A percentile compares a stretch with the other conserved stretches of the same genome.
Conservation (phyloP, 805 yeast genomes). For the Nakazawaea ambrosiae region DNA sequence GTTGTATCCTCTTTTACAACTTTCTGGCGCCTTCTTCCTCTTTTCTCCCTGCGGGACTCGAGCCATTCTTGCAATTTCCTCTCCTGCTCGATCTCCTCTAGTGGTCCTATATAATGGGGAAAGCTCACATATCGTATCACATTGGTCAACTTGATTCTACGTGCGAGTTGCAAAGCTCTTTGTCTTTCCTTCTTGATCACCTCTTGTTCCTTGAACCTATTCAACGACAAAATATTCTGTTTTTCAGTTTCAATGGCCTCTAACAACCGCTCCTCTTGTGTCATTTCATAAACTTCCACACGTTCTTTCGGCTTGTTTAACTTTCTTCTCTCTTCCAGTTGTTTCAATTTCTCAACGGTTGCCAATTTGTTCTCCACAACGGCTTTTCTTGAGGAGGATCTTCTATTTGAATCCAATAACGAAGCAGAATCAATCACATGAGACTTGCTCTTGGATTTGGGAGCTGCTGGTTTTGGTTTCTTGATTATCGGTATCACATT, state of each 20-base stretch:
- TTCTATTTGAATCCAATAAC: constrained; percentile 44
- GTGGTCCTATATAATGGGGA: constrained; percentile 50
- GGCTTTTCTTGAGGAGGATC: constrained; percentile 71
- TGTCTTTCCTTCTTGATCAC: constrained; percentile 71
- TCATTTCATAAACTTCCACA: constrained; percentile 38
- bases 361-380: constrained; percentile 73
- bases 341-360: constrained; percentile 64
- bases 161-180: constrained; percentile 62
- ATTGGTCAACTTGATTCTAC: constrained; percentile 52
- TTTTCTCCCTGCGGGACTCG: constrained; percentile 25
- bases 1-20: constrained; percentile 12
- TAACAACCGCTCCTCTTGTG: constrained; percentile 67
- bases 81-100: constrained; percentile 51
- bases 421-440: constrained; percentile 32
- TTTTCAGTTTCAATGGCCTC: constrained; percentile 86
- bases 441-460: constrained; percentile 9
- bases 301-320: constrained; percentile 15
- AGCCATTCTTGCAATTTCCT: constrained; percentile 31
- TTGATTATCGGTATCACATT: constrained; percentile 21
- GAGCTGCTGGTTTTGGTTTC: constrained; percentile 24
- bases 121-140: constrained; percentile 46
- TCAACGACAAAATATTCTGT: constrained; percentile 64
- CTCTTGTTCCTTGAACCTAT: constrained; percentile 80
- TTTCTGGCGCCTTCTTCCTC: constrained; percentile 29
- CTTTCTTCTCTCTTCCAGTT: constrained; percentile 52